Conservation (phyloP, 2,329 filamentous ascomycete species). For the Cylindrodendrum hubeiense region DNA sequence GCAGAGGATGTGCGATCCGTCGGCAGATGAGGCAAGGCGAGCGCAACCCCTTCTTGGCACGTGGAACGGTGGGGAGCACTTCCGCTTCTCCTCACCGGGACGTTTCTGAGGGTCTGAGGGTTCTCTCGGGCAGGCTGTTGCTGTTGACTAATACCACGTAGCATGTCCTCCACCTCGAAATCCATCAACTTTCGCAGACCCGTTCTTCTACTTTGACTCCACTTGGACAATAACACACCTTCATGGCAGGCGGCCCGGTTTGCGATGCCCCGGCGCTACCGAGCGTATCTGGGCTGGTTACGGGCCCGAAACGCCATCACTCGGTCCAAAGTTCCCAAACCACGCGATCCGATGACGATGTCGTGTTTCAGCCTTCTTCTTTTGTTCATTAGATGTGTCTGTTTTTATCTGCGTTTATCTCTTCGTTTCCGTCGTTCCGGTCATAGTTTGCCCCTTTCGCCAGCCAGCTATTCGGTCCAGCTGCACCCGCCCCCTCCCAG, state of each 20-base stretch:
- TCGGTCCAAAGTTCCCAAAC: constrained; percentile 1
- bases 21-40: constrained; percentile 1
- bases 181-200: constrained; percentile 8
- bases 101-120: not conserved
- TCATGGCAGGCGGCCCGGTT: constrained; percentile 21
- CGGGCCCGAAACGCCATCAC: constrained; percentile 37
- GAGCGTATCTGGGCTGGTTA: constrained; percentile 21
- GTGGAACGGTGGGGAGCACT: constrained; percentile 2
- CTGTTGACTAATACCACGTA: too few species aligned
- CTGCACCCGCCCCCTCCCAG: not conserved
- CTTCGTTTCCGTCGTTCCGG: not conserved
- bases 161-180: constrained; percentile 3
- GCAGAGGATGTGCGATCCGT: not conserved
- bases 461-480: not conserved
- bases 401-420: not conserved
- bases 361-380: not conserved
- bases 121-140: not conserved
- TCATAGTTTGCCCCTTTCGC: not conserved
- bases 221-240: constrained; percentile 2
- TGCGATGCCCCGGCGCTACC: constrained; percentile 12
- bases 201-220: not conserved
- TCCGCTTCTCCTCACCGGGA: not conserved
- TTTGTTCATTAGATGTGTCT: not conserved
- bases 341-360: not conserved
- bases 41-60: constrained; percentile 6